Base-by-base conservation (phyloP, 176 grass and related monocot genomes). In the Melocanna baccifera region DNA sequence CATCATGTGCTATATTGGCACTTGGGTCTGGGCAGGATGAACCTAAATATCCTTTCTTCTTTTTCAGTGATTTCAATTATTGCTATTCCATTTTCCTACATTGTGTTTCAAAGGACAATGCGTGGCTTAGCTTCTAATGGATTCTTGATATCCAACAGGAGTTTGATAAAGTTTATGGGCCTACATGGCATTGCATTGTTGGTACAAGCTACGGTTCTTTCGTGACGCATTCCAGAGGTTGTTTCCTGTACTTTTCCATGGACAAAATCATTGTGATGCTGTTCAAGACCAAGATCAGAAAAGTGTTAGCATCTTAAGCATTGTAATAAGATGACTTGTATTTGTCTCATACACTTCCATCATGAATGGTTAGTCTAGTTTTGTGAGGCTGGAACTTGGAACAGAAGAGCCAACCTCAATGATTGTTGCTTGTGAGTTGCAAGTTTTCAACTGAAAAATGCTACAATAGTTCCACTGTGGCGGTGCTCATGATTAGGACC, bases 201-300 rank as follows among this genome's bases (percentile, higher is more conserved):
- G 94, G 92, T 48, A 92, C 92, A 55, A 86, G 90, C 88, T 94
- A 87, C 18, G 92, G 90, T 48, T 97, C 90, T 41, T 97, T 97
- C 28, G 94, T 94, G 39, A 94, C 92, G 2, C 92, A 92, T 64
- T 86, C 90, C 11, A 85, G 39, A 25, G 94, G 94, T 25, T 83
- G 90, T 48, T 97, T 97, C 80, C 86, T 97, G 70, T 97, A 97
- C 85, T 94, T 97, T 78, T 95, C 90, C 40, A 91, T 95, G 88
- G 88, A 91, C 80, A 95, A 95, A 40, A 86, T 95, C 64, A 84
- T 91, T 14, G 93, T 95, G 70, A 89, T 95, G 93, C 71, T 95
- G 61, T 95, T 92, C 55, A 89, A 96, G 81, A 96, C 93, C 76
- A 96, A 91, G 82, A 70, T 96, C 57, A 86, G 88, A 51, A 81